Evolutionary conservation across 441 rosid genomes (phyloP), one percentile per base, ranked within the genome.

Genomic region (Rhodomyrtus psidioides): DNA sequence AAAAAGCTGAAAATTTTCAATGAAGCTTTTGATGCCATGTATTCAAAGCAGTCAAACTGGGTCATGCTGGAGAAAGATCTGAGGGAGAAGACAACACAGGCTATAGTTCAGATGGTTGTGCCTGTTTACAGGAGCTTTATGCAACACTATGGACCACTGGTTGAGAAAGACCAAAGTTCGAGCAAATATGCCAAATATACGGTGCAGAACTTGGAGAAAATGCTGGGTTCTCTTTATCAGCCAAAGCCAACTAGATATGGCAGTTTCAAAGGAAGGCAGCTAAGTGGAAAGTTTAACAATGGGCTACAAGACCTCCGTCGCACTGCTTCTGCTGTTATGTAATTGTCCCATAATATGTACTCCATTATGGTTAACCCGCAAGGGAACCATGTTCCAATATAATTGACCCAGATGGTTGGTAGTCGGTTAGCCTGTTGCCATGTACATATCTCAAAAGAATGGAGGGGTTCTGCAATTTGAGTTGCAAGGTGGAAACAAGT

Each of bases 61-160:
- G 92, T 97, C 79, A 83, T 97, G 84, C 88, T 92, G 1, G 99
- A 96, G 70, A 93, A 90, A 88, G 99, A 95, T 91, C 91, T 97
- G 87, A 93, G 99, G 89, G 99, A 97, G 86, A 97, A 93, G 92
- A 92, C 92, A 10, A 93, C 96, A 86, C 98, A 96, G 83, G 93
- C 88, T 84, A 94, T 95, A 57, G 94, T 93, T 82, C 99, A 96
- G 85, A 89, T 95, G 10, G 91, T 97, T 57, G 93, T 96, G 46
- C 99, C 99, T 21, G 95, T 97, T 55, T 97, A 96, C 87, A 90
- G 99, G 83, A 97, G 99, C 92, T 97, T 94, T 87, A 97, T 97
- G 99, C 99, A 97, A 89, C 96, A 94, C 88, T 97, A 97, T 83
- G 99, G 99, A 76, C 97, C 99, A 4, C 84, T 97, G 90, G 99